Conservation (phyloP, 495 filamentous ascomycete genomes). For the Xylaria intraflava region DNA sequence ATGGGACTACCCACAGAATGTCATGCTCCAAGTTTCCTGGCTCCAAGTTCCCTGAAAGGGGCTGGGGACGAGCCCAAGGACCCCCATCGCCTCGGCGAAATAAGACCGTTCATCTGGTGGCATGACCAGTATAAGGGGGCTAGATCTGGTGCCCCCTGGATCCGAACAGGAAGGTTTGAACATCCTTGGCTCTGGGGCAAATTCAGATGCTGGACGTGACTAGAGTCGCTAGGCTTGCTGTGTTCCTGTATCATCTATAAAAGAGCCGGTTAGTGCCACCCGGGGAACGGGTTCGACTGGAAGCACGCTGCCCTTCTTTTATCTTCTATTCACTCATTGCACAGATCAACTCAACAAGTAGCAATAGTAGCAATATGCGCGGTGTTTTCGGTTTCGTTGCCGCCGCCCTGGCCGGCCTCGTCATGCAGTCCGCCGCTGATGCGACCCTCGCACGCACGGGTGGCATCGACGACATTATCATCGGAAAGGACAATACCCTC, state of each 20-base stretch:
- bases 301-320: not conserved
- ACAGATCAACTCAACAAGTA: no score
- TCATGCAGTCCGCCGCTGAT: constrained; percentile 16
- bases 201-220: not conserved
- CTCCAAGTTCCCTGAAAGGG: not conserved
- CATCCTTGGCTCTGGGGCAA: not conserved
- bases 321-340: not conserved
- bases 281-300: not conserved
- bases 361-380: constrained; percentile 17
- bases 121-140: constrained; percentile 8
- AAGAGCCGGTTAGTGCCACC: not conserved
- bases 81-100: constrained; percentile 5
- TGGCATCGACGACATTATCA: constrained; percentile 13
- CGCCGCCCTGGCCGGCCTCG: constrained; percentile 20
- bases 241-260: constrained; percentile 1
- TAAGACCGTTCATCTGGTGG: not conserved
- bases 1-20: not conserved
- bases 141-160: not conserved
- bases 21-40: not conserved
- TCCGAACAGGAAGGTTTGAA: constrained; percentile 7
- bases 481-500: constrained; percentile 25
- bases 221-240: not conserved
- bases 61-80: not conserved
- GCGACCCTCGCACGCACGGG: constrained; percentile 23
- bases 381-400: constrained; percentile 24